phyloP scores from a whole-genome alignment of 2,329 filamentous ascomycete species.

The Dactylellina haptotyla region DNA sequence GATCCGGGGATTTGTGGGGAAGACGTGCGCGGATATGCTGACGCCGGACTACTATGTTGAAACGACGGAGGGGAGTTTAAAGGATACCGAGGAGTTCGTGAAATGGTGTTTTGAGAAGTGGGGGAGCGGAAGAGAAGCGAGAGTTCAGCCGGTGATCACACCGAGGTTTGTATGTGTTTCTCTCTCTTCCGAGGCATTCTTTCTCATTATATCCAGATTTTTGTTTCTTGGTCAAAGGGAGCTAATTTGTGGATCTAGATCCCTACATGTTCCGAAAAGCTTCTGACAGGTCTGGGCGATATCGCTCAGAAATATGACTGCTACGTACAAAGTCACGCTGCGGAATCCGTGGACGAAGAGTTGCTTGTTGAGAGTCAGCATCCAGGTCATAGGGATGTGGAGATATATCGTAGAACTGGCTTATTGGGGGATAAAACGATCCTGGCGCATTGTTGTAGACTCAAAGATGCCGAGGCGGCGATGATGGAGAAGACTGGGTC shows the following conservation, averaged over 20 bases:
- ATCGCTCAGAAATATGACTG: constrained; percentile 64
- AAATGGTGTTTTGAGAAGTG: constrained; percentile 50
- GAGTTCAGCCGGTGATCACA: constrained; percentile 59
- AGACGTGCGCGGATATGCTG: constrained; percentile 60
- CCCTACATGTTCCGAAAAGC: constrained; percentile 65
- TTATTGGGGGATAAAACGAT: constrained; percentile 69
- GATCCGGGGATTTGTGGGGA: constrained; percentile 71
- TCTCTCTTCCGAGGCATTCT: too few relatives aligned
- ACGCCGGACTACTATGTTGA: constrained; percentile 57
- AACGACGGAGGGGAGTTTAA: constrained; percentile 52
- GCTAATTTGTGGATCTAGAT: constrained; percentile 43
- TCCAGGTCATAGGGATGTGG: constrained; percentile 55
- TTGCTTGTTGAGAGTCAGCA: constrained; percentile 53
- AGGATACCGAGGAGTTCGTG: constrained; percentile 56
- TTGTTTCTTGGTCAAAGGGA: too few relatives aligned
- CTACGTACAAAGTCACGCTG: constrained; percentile 57
- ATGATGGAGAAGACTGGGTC: constrained; percentile 52
- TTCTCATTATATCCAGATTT: too few relatives aligned
- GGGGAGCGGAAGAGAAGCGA: constrained; percentile 41
- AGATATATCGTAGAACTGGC: constrained; percentile 50
- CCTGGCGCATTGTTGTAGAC: constrained; percentile 74
- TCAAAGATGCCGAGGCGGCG: constrained; percentile 68
- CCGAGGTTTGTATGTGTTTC: constrained; percentile 57
- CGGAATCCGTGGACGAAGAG: constrained; percentile 56
- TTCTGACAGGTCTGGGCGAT: constrained; percentile 68